These are phyloP conservation scores for Aristolochia fimbriata DNA, from an alignment of 164 flowering plant species.

Conservation along the genomic window DNA sequence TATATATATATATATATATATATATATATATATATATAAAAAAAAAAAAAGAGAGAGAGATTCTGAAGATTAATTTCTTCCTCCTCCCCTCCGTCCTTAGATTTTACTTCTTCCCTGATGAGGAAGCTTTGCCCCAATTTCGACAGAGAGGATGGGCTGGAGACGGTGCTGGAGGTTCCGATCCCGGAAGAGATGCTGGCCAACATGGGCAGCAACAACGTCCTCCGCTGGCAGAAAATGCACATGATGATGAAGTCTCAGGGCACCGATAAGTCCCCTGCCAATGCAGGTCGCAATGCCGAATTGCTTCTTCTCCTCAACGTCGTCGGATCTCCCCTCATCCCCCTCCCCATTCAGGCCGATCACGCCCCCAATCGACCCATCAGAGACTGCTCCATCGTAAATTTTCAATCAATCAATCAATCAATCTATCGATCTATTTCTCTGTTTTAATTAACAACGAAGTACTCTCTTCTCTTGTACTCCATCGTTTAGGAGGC, in stretches of 20 bases:
- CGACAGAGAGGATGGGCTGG: conserved; percentile 75
- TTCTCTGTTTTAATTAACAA: too few species aligned
- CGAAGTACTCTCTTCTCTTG: too few species aligned
- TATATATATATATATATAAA: too few species aligned
- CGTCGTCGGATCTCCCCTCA: conserved; percentile 68
- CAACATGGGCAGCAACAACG: conserved; percentile 44
- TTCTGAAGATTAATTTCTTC: too few species aligned
- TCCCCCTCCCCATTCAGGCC: conserved; percentile 62
- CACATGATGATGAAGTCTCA: conserved; percentile 73
- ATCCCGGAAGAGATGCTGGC: conserved; percentile 77
- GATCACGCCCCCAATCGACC: conserved; percentile 41
- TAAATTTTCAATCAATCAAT: too few species aligned
- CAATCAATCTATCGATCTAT: too few species aligned
- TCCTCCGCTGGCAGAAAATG: conserved; percentile 59
- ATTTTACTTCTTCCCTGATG: too few species aligned
- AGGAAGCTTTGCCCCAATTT: conserved; percentile 72
- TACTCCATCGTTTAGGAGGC: too few species aligned
- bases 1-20: too few species aligned
- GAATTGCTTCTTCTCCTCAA: conserved; percentile 73
- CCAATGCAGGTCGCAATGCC: conserved; percentile 40
- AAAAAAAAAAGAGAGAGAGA: too few species aligned
- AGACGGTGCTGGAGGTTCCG: conserved; percentile 84
- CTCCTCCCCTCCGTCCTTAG: neutral
- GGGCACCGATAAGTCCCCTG: conserved; percentile 37
- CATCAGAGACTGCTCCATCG: conserved; percentile 54